Base-by-base conservation (phyloP, 208 protist genomes). In the Trypanosoma mega region DNA sequence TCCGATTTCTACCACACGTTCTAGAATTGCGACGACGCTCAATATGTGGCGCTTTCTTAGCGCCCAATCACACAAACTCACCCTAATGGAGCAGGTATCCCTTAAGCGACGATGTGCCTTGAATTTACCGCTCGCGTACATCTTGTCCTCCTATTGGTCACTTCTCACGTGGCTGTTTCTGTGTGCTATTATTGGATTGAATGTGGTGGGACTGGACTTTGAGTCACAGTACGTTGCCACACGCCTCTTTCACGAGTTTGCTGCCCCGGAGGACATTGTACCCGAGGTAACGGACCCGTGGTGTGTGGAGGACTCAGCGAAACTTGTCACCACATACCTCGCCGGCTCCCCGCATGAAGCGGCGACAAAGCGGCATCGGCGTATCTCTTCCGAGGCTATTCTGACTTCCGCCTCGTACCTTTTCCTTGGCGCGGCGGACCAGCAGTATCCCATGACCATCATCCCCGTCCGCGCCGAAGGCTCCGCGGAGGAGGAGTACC, bases 1-100 rank as follows among this genome's bases (percentile, higher is more conserved):
- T 37, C 89, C 89, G 45, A 87, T 91, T 30, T 90, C 81, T 39
- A 93, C 89, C 45, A 92, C 85, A 18, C 85, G 89, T 27, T 93
- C 85, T 21, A 80, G 89, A 27, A 92, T 96, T 34, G 89, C 89
- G 14, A 92, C 85, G 27, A 87, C 84, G 56, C 71, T 92, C 61
- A 91, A 96, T 52, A 91, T 93, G 85, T 93, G 86, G 82, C 76
- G 81, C 33, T 93, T 96, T 55, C 72, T 96, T 23, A 87, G 58
- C 73, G 83, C 85, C 5, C 89, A 96, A 51, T 70, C 82, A n/a
- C 69, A 87, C 39, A 96, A 96, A 64, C 75, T 96, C 24, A 74
- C 77, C 1, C 44, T 87, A 30, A 80, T 71, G 45, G 83, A 96
- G 68, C 78, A 71, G 31, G 49, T 90, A 23, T n/a, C 77, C 50